A percentile compares a stretch with the other conserved stretches of the same genome.
Evolutionary conservation across 768 basidiomycete species (phyloP).

Genomic region (Tephrocybe sp.): DNA sequence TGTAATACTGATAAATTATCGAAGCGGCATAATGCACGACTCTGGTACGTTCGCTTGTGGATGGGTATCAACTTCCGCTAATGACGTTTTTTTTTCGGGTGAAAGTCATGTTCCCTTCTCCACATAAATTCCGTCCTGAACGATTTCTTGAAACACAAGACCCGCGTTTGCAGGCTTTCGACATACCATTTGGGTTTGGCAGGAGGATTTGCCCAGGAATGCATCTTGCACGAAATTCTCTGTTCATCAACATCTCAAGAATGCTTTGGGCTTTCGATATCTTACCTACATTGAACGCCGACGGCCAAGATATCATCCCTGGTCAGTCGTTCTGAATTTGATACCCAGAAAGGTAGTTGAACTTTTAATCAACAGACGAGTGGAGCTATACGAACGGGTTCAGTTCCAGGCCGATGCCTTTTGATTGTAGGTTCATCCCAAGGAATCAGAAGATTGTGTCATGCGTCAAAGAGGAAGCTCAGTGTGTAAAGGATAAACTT

Average conservation of each 20-base stretch:
- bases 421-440: slow-evolving; percentile 28
- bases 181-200: slow-evolving; percentile 41
- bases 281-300: slow-evolving; percentile 11
- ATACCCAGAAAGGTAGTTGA: background rate
- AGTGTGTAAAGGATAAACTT: slow-evolving; percentile 16
- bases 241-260: slow-evolving; percentile 35
- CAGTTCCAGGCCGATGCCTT: slow-evolving; percentile 31
- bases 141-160: slow-evolving; percentile 35
- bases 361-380: slow-evolving; percentile 15
- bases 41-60: slow-evolving; percentile 24
- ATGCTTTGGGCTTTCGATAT: slow-evolving; percentile 37
- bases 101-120: slow-evolving; percentile 29
- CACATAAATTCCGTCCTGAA: slow-evolving; percentile 38
- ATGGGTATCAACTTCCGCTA: too few species aligned
- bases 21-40: slow-evolving; percentile 33
- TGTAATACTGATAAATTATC: background rate
- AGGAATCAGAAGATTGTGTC: slow-evolving; percentile 20
- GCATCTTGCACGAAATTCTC: slow-evolving; percentile 33
- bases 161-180: slow-evolving; percentile 29
- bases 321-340: background rate
- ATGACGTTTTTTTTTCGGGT: too few species aligned
- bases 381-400: slow-evolving; percentile 33
- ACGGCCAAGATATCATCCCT: slow-evolving; percentile 7
- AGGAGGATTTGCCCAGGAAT: slow-evolving; percentile 38
- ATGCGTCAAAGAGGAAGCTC: slow-evolving; percentile 25